A percentile compares a stretch with the other conserved stretches of the same genome.
Evolutionary conservation across 2,329 filamentous ascomycete genomes (phyloP).

Genomic region (Peltaster fructicola): DNA sequence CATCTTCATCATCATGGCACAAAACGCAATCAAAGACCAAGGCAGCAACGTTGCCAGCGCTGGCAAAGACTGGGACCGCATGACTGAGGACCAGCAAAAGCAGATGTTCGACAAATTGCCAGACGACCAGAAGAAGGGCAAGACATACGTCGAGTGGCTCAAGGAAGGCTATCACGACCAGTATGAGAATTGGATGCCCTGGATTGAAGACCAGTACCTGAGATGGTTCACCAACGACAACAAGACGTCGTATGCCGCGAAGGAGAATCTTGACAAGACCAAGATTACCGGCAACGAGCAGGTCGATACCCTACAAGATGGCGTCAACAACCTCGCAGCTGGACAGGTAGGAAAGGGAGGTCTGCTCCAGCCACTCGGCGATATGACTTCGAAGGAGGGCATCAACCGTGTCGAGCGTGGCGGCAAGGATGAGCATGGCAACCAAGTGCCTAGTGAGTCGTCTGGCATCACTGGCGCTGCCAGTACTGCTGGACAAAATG

Average conservation of each 20-base stretch:
- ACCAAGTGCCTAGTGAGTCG: too few relatives aligned
- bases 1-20: too few relatives aligned
- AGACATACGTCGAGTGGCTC: slow-evolving; percentile 35
- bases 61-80: slow-evolving; percentile 16
- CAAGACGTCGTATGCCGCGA: slow-evolving; percentile 54
- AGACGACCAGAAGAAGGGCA: slow-evolving; percentile 16
- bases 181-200: slow-evolving; percentile 60
- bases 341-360: slow-evolving; percentile 53
- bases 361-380: slow-evolving; percentile 45
- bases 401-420: slow-evolving; percentile 46
- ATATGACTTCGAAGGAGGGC: slow-evolving; percentile 44
- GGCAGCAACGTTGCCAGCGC: slow-evolving; percentile 7
- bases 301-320: slow-evolving; percentile 52
- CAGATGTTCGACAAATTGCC: slow-evolving; percentile 16
- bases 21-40: too few relatives aligned
- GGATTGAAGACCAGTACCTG: slow-evolving; percentile 58
- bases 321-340: slow-evolving; percentile 42
- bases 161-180: slow-evolving; percentile 50
- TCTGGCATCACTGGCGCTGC: too few relatives aligned
- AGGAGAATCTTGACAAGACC: slow-evolving; percentile 48
- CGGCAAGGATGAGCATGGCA: slow-evolving; percentile 50
- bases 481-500: too few relatives aligned
- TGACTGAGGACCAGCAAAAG: slow-evolving; percentile 20
- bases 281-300: slow-evolving; percentile 52
- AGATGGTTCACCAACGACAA: slow-evolving; percentile 60